Evolutionary conservation across 208 protist species (phyloP).

Genomic region (Eutreptiella sp.): DNA sequence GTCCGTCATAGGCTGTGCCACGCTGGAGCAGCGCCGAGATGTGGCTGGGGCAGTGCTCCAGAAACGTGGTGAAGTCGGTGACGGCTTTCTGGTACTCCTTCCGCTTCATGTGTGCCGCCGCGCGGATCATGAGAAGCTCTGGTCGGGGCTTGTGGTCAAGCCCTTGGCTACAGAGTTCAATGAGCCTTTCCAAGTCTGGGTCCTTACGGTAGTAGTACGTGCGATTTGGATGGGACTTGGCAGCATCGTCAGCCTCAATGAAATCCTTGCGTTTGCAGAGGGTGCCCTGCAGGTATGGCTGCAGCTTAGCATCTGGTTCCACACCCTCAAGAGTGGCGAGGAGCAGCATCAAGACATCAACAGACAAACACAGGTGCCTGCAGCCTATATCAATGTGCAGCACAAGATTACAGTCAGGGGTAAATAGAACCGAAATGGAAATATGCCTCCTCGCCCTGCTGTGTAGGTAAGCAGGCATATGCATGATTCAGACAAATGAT

Average conservation of each 20-base stretch:
- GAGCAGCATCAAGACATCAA: no score
- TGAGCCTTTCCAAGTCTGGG: constrained; percentile 36
- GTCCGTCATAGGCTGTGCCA: constrained; percentile 35
- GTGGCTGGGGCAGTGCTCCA: constrained; percentile 23
- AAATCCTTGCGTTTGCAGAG: constrained; percentile 15
- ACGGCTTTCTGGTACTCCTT: constrained; percentile 40
- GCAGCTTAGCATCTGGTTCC: constrained; percentile 17
- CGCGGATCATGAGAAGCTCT: constrained; percentile 26
- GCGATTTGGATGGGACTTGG: constrained; percentile 29
- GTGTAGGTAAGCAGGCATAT: no score
- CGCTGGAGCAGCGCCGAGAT: constrained; percentile 16
- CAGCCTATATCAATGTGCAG: no score
- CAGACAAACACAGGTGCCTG: no score
- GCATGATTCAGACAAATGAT: no score
- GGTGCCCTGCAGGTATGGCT: constrained; percentile 5
- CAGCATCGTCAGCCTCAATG: constrained; percentile 15
- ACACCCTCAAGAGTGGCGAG: no score
- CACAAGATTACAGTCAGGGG: no score
- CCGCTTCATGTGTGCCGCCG: constrained; percentile 32
- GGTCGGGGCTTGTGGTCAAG: constrained; percentile 36
- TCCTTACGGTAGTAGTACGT: constrained; percentile 30
- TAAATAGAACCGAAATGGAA: no score
- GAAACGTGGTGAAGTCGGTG: constrained; percentile 39
- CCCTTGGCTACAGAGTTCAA: constrained; percentile 54
- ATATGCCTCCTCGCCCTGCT: no score